Percentiles rank a stretch among this genome's conserved stretches.
These are phyloP conservation scores for Colletotrichum caudatum DNA, from an alignment of 2,329 filamentous ascomycete species.

Conservation along the genomic window DNA sequence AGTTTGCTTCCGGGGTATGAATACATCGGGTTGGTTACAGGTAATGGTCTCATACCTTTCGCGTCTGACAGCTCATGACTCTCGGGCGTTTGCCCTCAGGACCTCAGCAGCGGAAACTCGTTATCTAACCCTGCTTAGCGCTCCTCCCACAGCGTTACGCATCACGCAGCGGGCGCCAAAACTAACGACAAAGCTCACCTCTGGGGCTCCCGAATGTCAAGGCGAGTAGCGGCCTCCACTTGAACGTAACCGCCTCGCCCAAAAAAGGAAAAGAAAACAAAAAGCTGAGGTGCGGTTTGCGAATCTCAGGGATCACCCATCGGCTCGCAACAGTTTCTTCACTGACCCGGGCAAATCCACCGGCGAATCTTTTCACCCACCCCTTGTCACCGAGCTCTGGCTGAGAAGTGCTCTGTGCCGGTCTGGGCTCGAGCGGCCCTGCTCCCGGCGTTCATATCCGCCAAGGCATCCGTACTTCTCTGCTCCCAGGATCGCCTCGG, in stretches of 20 bases:
- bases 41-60: background rate
- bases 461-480: background rate
- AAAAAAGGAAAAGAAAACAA: too few relatives aligned
- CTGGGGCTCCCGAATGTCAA: background rate
- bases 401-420: constrained; percentile 15
- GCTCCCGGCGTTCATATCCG: constrained; percentile 23
- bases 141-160: constrained; percentile 1
- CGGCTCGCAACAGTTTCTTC: constrained; percentile 36
- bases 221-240: background rate
- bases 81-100: constrained; percentile 5
- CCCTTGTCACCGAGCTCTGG: constrained; percentile 25
- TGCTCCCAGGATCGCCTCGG: constrained; percentile 16
- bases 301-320: constrained; percentile 3
- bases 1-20: background rate
- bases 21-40: background rate
- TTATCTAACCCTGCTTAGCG: constrained; percentile 18
- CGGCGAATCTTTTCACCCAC: background rate
- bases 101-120: constrained; percentile 3
- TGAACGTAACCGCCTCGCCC: too few relatives aligned
- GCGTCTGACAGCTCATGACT: constrained; percentile 10
- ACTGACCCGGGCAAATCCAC: constrained; percentile 4
- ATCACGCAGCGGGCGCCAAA: constrained; percentile 16
- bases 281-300: background rate
- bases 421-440: constrained; percentile 16
- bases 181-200: constrained; percentile 12